phyloP scores from a whole-genome alignment of 768 basidiomycete genomes.

The Pulveroboletus sp. region DNA sequence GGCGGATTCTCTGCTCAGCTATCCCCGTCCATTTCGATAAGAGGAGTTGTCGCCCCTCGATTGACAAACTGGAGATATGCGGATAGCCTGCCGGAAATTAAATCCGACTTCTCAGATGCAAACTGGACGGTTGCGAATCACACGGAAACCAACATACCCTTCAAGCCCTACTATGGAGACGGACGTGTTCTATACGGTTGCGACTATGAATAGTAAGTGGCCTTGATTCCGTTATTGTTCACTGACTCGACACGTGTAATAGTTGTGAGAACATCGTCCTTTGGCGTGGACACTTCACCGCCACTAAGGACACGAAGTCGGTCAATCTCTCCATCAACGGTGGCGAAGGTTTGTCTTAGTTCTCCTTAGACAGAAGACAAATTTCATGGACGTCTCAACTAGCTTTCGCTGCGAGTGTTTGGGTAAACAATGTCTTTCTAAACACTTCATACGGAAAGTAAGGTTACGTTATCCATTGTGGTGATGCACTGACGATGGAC shows the following conservation, averaged over 20 bases:
- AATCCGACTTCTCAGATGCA: conserved; percentile 51
- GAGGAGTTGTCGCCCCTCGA: conserved; percentile 39
- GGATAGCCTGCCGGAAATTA: conserved; percentile 72
- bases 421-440: conserved; percentile 71
- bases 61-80: conserved; percentile 69
- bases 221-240: conserved; percentile 2
- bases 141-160: conserved; percentile 68
- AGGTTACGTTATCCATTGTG: conserved; percentile 16
- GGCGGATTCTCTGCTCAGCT: conserved; percentile 52
- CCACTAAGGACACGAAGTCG: conserved; percentile 53
- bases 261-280: conserved; percentile 82
- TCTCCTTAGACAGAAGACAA: not conserved
- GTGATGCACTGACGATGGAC: not conserved
- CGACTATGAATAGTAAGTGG: conserved; percentile 76
- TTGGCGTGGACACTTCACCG: conserved; percentile 77
- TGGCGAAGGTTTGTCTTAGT: conserved; percentile 51
- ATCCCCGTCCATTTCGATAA: conserved; percentile 24
- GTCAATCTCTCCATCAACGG: conserved; percentile 79
- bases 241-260: not conserved
- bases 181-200: conserved; percentile 79
- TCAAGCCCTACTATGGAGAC: conserved; percentile 66
- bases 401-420: conserved; percentile 79
- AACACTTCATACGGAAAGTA: conserved; percentile 73
- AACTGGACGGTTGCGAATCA: conserved; percentile 65
- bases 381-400: not conserved